These are phyloP conservation scores for Dictyostelium intermedium DNA, from an alignment of 78 protist species.

Conservation along the genomic window DNA sequence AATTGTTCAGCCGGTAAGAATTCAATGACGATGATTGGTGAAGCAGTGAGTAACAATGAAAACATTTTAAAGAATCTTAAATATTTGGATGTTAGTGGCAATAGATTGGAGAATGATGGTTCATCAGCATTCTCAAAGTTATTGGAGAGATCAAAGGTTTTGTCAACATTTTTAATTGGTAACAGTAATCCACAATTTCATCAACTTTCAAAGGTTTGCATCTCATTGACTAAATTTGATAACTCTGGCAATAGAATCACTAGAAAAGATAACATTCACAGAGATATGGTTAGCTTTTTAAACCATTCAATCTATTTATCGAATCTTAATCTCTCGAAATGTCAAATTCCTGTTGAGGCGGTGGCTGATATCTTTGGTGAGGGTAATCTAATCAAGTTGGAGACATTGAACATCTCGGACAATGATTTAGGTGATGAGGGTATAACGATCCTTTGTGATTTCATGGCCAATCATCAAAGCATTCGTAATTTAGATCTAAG, in stretches of 20 bases:
- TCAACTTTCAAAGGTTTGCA: slow-evolving; percentile 29
- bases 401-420: slow-evolving; percentile 43
- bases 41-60: slow-evolving; percentile 1
- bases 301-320: slow-evolving; percentile 36
- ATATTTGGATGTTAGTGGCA: slow-evolving; percentile 35
- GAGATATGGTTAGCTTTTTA: slow-evolving; percentile 62
- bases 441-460: slow-evolving; percentile 5
- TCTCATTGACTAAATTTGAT: slow-evolving; percentile 28
- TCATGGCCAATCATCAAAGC: neutral
- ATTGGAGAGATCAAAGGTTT: slow-evolving; percentile 20
- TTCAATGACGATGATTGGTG: slow-evolving; percentile 30
- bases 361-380: slow-evolving; percentile 62
- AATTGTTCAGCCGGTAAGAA: slow-evolving; percentile 54
- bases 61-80: neutral
- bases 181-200: slow-evolving; percentile 57
- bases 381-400: slow-evolving; percentile 46
- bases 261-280: slow-evolving; percentile 36
- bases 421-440: slow-evolving; percentile 77
- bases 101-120: slow-evolving; percentile 52
- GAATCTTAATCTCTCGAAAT: slow-evolving; percentile 31
- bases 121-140: slow-evolving; percentile 36
- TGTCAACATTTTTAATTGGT: slow-evolving; percentile 4
- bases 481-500: slow-evolving; percentile 14
- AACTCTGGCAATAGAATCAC: slow-evolving; percentile 45
- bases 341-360: slow-evolving; percentile 35